These are phyloP conservation scores for Xylariomycetidae sp. DNA, from an alignment of 2,329 filamentous ascomycete species.

Conservation along the genomic window DNA sequence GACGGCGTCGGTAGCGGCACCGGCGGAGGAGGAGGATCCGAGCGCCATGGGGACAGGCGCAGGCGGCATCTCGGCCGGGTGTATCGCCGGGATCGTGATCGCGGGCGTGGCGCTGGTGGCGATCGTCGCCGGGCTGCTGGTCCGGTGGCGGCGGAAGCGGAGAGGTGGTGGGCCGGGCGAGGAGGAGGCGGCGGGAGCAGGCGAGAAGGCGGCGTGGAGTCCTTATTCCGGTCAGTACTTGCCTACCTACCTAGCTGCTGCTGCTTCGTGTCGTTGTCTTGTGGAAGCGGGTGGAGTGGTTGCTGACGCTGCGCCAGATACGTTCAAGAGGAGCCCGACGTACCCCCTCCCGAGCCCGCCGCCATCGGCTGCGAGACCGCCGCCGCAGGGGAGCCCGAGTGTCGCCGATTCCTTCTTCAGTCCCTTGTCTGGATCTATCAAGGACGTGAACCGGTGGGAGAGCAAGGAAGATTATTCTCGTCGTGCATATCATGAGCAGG, in stretches of 20 bases:
- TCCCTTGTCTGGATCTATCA: conserved; percentile 7
- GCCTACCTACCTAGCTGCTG: no score
- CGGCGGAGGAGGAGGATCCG: neutral
- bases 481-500: no score
- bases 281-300: no score
- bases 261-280: no score
- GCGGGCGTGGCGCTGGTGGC: neutral
- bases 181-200: no score
- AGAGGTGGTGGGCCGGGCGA: no score
- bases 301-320: conserved; percentile 6
- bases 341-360: conserved; percentile 1
- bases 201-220: no score
- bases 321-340: conserved; percentile 2
- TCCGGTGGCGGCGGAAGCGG: neutral
- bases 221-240: no score
- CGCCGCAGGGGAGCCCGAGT: conserved; percentile 1
- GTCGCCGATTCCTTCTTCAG: conserved; percentile 5
- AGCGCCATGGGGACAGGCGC: no score
- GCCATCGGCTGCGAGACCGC: conserved; percentile 1
- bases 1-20: neutral
- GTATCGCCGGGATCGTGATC: neutral
- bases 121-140: neutral
- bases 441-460: conserved; percentile 1
- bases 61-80: no score
- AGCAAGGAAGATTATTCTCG: no score